A percentile compares a stretch with the other conserved stretches of the same genome.
Conservation (phyloP, 306 rosid species). For the Inga oerstediana region DNA sequence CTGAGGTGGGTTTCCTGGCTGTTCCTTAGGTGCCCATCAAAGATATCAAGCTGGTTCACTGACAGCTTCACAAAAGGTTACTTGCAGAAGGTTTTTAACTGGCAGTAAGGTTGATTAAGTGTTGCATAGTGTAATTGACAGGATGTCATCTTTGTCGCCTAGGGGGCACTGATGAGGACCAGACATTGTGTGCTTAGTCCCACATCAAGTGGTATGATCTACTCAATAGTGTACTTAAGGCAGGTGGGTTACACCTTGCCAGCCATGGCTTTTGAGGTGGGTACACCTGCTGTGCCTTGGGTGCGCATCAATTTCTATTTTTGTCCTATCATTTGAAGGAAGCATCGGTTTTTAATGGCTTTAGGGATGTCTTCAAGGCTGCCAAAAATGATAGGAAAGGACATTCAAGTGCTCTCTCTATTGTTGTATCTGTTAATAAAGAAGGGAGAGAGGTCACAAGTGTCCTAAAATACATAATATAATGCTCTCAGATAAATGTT, state of each 20-base stretch:
- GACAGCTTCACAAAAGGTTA: background rate
- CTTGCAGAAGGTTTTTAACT: background rate
- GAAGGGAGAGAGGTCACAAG: background rate
- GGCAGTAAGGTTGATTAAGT: background rate
- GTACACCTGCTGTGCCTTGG: background rate
- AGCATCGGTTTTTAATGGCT: background rate
- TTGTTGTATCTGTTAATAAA: background rate
- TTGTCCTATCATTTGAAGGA: background rate
- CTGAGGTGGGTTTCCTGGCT: background rate
- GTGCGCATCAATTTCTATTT: background rate
- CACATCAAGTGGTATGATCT: background rate
- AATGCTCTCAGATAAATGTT: background rate
- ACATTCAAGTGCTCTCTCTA: background rate
- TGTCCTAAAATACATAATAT: background rate
- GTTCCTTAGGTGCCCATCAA: background rate
- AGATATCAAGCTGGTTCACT: background rate
- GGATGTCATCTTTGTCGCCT: background rate
- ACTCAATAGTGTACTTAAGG: background rate
- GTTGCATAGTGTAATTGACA: background rate
- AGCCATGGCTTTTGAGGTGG: background rate
- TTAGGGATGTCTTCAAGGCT: conserved; percentile 9
- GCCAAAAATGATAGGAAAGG: background rate
- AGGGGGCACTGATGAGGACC: background rate
- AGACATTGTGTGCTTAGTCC: background rate
- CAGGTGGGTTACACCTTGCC: background rate